Evolutionary conservation across 768 basidiomycete genomes (phyloP).

Genomic region (Sistotremastrum suecicum): DNA sequence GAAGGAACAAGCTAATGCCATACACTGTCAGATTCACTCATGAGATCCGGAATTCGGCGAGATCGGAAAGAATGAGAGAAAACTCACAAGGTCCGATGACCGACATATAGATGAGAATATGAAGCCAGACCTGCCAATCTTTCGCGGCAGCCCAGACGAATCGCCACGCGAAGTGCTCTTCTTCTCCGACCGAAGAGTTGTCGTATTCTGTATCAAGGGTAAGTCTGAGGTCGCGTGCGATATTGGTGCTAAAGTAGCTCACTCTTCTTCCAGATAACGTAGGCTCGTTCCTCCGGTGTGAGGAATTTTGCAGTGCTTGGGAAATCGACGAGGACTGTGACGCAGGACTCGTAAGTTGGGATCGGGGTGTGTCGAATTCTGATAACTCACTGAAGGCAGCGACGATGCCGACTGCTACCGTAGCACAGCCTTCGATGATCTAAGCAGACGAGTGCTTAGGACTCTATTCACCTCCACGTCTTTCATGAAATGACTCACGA

Average conservation of each 20-base stretch:
- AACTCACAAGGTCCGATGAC: no score
- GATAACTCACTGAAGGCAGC: conserved; percentile 31
- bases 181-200: conserved; percentile 43
- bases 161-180: conserved; percentile 40
- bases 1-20: not conserved
- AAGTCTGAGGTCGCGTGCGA: not conserved
- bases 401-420: conserved; percentile 39
- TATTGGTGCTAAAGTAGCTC: conserved; percentile 5
- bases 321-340: conserved; percentile 45
- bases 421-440: conserved; percentile 53
- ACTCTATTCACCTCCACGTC: no score
- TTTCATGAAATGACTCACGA: conserved; percentile 19
- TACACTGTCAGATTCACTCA: no score
- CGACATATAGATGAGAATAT: no score
- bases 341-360: not conserved
- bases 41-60: no score
- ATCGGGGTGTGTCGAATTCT: not conserved
- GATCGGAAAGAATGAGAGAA: no score
- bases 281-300: conserved; percentile 44
- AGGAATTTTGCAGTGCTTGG: conserved; percentile 45
- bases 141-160: conserved; percentile 38
- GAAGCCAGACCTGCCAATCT: conserved; percentile 47
- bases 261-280: conserved; percentile 43
- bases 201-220: conserved; percentile 28
- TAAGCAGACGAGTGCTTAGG: conserved; percentile 8